These are phyloP conservation scores for Trichoderma hamatum DNA, from an alignment of 2,329 filamentous ascomycete genomes.

Conservation along the genomic window DNA sequence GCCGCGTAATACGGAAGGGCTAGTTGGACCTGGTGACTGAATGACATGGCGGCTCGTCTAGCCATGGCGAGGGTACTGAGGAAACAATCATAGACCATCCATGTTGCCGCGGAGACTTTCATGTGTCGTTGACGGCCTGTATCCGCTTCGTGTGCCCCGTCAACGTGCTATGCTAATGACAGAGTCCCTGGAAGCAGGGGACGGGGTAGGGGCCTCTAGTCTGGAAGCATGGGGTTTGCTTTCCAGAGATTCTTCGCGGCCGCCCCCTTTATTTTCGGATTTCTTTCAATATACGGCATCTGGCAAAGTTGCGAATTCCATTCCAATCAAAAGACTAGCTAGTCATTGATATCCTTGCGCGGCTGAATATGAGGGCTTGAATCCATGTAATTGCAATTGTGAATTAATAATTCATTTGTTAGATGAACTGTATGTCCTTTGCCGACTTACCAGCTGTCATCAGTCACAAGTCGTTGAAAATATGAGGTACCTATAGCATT, in stretches of 20 bases:
- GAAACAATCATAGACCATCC: slow-evolving; percentile 3
- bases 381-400: background rate
- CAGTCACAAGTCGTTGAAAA: no score
- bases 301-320: slow-evolving; percentile 4
- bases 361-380: background rate
- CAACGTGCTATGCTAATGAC: background rate
- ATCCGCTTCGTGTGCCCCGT: background rate
- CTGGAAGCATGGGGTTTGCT: slow-evolving; percentile 6
- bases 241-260: background rate
- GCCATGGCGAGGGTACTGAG: background rate
- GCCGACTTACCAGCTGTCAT: background rate
- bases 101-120: background rate
- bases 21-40: background rate
- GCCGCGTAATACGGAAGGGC: background rate
- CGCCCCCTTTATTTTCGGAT: background rate
- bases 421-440: background rate
- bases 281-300: background rate
- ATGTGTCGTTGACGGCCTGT: background rate
- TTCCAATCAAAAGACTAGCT: background rate
- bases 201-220: background rate
- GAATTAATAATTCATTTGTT: background rate
- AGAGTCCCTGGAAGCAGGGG: background rate
- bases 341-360: background rate
- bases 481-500: background rate
- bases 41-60: background rate